Percentiles rank a stretch among this genome's conserved stretches.
phyloP scores from a whole-genome alignment of 306 rosid species.

The Pyrus pyrifolia region DNA sequence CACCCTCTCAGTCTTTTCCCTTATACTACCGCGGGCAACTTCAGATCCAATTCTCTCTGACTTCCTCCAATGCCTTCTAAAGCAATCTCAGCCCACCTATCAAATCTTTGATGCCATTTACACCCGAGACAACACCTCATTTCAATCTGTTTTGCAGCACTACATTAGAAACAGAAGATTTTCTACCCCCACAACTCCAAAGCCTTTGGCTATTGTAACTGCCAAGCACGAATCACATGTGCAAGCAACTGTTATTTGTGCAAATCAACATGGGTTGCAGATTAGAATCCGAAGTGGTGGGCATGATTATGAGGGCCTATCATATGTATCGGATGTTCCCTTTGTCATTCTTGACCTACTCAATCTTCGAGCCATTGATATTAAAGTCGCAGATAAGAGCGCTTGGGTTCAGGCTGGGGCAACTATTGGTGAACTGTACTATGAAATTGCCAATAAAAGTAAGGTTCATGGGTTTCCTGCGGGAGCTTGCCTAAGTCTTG shows the following conservation, averaged over 20 bases:
- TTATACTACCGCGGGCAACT: neutral
- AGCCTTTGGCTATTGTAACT: neutral
- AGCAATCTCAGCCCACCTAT: neutral
- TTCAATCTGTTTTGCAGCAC: neutral
- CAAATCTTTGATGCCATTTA: slow-evolving; percentile 8
- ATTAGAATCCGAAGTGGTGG: neutral
- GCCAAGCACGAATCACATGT: neutral
- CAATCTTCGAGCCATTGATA: neutral
- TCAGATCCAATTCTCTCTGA: neutral
- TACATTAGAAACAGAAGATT: neutral
- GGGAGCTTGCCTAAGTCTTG: neutral
- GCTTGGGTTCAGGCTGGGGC: neutral
- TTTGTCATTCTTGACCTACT: neutral
- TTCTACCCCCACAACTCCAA: neutral
- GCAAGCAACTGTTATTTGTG: neutral
- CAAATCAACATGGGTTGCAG: neutral
- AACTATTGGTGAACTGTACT: neutral
- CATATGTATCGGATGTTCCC: neutral
- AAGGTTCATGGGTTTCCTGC: neutral
- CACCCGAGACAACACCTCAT: neutral
- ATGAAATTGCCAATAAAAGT: neutral
- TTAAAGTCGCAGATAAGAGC: neutral
- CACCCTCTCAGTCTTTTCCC: neutral
- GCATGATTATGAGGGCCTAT: neutral
- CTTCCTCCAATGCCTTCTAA: slow-evolving; percentile 13